phyloP scores from a whole-genome alignment of 495 filamentous ascomycete species.

The Hypoxylon fragiforme region DNA sequence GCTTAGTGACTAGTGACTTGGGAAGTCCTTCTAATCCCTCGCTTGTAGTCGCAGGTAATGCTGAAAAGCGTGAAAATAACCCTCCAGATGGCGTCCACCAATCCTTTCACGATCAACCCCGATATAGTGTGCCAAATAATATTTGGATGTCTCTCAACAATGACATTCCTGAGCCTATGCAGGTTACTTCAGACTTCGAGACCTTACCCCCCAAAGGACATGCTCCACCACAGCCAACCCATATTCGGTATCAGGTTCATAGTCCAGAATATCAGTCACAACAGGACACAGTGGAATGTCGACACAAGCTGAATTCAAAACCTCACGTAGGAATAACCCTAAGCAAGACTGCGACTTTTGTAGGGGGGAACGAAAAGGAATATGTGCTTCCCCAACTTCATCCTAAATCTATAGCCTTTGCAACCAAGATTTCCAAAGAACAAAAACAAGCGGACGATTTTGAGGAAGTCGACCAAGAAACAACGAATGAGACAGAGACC shows the following conservation, averaged over 20 bases:
- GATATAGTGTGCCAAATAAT: background rate
- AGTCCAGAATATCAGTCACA: background rate
- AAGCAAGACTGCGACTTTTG: slow-evolving; percentile 2
- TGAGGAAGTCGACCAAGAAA: background rate
- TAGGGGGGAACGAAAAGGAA: background rate
- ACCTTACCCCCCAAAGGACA: background rate
- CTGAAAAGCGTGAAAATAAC: background rate
- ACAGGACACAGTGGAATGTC: background rate
- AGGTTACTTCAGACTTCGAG: background rate
- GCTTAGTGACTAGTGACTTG: slow-evolving; percentile 2
- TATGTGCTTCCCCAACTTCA: slow-evolving; percentile 2
- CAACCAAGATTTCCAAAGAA: slow-evolving; percentile 7
- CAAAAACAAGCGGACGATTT: background rate
- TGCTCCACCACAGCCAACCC: background rate
- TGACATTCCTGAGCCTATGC: background rate
- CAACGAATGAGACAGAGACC: background rate
- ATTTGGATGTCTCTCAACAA: background rate
- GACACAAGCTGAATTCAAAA: background rate
- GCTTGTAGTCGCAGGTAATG: background rate
- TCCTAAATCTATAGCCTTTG: slow-evolving; percentile 18
- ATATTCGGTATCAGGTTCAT: background rate
- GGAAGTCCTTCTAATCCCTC: slow-evolving; percentile 3
- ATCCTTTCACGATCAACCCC: background rate
- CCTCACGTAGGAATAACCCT: slow-evolving; percentile 1
- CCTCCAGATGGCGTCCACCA: background rate